Evolutionary conservation across 176 grass and related monocot species (phyloP).

Genomic region (Rhynchospora tenuis): DNA sequence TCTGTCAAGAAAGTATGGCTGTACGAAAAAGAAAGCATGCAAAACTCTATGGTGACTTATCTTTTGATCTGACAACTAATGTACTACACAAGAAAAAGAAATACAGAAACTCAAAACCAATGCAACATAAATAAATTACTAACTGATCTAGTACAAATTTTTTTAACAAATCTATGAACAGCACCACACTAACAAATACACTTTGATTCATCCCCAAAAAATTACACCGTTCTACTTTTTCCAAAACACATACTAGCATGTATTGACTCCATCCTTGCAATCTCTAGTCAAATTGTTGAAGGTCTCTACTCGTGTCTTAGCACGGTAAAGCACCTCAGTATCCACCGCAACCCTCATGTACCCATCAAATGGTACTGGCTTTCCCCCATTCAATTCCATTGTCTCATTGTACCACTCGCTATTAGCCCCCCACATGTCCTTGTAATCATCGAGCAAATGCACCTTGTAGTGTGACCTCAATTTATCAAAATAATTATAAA

Average conservation of each 20-base stretch:
- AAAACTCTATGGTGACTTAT: background rate
- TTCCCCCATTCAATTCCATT: slow-evolving; percentile 41
- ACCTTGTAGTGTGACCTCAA: slow-evolving; percentile 78
- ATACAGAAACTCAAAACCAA: background rate
- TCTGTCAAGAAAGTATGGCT: background rate
- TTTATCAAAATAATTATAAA: slow-evolving; percentile 87
- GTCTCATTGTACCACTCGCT: slow-evolving; percentile 97
- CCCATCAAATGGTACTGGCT: slow-evolving; percentile 58
- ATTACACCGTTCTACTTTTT: background rate
- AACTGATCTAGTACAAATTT: background rate
- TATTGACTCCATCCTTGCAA: slow-evolving; percentile 97
- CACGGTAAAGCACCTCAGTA: slow-evolving; percentile 80
- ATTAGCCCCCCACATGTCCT: slow-evolving; percentile 67
- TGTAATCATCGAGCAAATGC: slow-evolving; percentile 95
- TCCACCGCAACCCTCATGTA: slow-evolving; percentile 93
- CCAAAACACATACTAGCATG: slow-evolving; percentile 28
- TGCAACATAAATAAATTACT: background rate
- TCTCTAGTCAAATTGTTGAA: slow-evolving; percentile 95
- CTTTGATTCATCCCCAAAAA: background rate
- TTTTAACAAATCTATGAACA: slow-evolving; percentile 19
- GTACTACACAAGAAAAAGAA: background rate
- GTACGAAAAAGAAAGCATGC: background rate
- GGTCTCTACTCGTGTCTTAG: slow-evolving; percentile 66
- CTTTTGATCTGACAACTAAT: background rate
- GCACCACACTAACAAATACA: background rate